Percentiles rank a stretch among this genome's conserved stretches.
Conservation (phyloP, 768 basidiomycete genomes). For the Boletus sp. region DNA sequence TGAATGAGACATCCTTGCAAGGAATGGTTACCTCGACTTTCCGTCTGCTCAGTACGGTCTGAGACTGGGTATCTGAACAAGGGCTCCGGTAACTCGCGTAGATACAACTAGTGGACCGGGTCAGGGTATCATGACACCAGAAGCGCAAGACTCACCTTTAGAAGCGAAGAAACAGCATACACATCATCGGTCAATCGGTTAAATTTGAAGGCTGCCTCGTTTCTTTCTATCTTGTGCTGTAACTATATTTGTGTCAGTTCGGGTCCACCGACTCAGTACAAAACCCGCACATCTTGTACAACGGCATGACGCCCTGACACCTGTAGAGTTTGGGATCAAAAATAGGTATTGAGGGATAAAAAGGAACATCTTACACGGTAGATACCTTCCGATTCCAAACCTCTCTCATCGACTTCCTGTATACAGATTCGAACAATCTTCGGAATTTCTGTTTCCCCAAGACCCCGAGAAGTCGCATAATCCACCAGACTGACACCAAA, state of each 20-base stretch:
- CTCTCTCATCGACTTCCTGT: slow-evolving; percentile 77
- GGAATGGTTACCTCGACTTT: slow-evolving; percentile 59
- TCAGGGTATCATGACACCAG: slow-evolving; percentile 1
- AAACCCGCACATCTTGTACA: slow-evolving; percentile 68
- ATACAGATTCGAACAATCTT: slow-evolving; percentile 81
- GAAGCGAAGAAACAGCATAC: slow-evolving; percentile 76
- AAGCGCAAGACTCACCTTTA: slow-evolving; percentile 57
- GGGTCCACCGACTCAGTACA: not conserved
- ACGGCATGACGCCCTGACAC: slow-evolving; percentile 83
- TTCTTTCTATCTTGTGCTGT: slow-evolving; percentile 82
- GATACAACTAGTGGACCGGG: slow-evolving; percentile 53
- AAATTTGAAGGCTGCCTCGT: slow-evolving; percentile 76
- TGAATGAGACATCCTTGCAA: not conserved
- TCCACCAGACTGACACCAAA: slow-evolving; percentile 88
- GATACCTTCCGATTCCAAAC: slow-evolving; percentile 76
- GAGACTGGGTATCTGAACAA: slow-evolving; percentile 78
- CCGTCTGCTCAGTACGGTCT: slow-evolving; percentile 80
- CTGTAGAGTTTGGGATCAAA: slow-evolving; percentile 35
- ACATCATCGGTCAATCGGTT: slow-evolving; percentile 72
- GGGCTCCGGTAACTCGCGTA: slow-evolving; percentile 87
- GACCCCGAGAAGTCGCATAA: slow-evolving; percentile 78
- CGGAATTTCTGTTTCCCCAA: slow-evolving; percentile 72
- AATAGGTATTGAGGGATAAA: not conserved
- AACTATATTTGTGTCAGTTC: slow-evolving; percentile 44
- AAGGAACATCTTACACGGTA: slow-evolving; percentile 55